Conservation (phyloP, 1,284 basidiomycete genomes). For the Rhodotorula sp. region DNA sequence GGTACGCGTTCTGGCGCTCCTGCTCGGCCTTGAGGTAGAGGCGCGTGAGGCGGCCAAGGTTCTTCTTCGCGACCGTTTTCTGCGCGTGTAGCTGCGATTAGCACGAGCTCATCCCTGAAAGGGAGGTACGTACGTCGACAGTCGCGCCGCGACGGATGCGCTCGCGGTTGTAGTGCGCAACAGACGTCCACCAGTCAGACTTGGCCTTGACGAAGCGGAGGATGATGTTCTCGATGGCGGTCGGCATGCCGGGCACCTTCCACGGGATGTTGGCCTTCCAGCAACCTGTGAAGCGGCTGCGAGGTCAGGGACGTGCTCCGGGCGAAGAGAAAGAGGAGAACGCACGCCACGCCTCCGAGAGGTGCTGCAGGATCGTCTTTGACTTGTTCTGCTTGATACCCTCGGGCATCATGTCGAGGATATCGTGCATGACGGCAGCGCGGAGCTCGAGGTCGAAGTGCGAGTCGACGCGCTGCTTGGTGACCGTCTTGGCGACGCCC, state of each 20-base stretch:
- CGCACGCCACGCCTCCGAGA: constrained; percentile 87
- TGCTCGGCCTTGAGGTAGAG: constrained; percentile 97
- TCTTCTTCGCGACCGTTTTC: constrained; percentile 97
- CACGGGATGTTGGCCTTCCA: constrained; percentile 99
- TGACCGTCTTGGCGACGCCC: constrained; percentile 75
- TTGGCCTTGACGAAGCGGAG: constrained; percentile 99
- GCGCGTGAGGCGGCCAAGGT: constrained; percentile 61
- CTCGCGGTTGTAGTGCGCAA: constrained; percentile 64
- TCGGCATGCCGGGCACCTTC: constrained; percentile 97
- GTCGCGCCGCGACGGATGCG: constrained; percentile 86
- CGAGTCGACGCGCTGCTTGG: constrained; percentile 98
- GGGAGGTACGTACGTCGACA: constrained; percentile 64
- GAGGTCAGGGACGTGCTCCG: background rate
- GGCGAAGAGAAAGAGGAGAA: background rate
- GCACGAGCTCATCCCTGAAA: background rate
- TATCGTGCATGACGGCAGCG: constrained; percentile 99
- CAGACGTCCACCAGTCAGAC: constrained; percentile 98
- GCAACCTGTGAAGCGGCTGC: constrained; percentile 54
- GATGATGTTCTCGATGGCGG: constrained; percentile 98
- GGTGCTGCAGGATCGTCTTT: constrained; percentile 96
- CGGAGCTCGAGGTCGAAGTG: constrained; percentile 97
- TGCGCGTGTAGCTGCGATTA: background rate
- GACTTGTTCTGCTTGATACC: constrained; percentile 98
- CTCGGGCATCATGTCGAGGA: constrained; percentile 91
- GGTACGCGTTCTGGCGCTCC: constrained; percentile 92